Evolutionary conservation across 441 rosid genomes (phyloP).

Genomic region (Populus hybrid): DNA sequence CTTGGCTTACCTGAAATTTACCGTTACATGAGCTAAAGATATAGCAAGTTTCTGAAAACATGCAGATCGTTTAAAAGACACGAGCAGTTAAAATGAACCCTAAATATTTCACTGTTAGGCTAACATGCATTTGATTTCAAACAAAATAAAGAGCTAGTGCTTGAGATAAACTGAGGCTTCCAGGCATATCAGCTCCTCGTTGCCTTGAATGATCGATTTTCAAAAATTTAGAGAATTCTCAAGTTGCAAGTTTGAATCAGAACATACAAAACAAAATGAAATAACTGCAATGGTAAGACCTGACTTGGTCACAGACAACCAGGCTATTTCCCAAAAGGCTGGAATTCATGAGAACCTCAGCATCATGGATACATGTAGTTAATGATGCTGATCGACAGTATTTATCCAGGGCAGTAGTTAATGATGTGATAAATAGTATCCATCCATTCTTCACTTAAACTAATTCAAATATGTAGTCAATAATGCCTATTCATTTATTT

Average conservation of each 20-base stretch:
- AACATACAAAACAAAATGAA: background rate
- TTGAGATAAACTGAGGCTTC: background rate
- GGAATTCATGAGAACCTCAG: background rate
- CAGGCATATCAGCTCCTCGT: background rate
- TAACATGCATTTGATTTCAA: background rate
- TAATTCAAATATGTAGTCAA: background rate
- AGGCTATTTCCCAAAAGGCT: background rate
- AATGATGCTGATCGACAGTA: background rate
- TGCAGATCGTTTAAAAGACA: background rate
- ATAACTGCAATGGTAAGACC: background rate
- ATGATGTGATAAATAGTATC: background rate
- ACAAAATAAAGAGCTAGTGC: background rate
- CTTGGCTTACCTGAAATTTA: conserved; percentile 45
- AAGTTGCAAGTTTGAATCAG: background rate
- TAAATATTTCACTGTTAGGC: background rate
- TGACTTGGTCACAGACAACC: background rate
- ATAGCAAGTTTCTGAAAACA: conserved; percentile 6
- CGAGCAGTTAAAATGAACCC: background rate
- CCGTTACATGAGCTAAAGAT: conserved; percentile 13
- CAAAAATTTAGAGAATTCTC: background rate
- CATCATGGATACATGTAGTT: background rate
- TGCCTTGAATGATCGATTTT: background rate
- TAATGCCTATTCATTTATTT: no score
- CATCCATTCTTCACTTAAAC: background rate
- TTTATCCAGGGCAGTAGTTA: background rate